Base-by-base conservation (phyloP, 1,139 yeast genomes). In the Debaryomyces fabryi region DNA sequence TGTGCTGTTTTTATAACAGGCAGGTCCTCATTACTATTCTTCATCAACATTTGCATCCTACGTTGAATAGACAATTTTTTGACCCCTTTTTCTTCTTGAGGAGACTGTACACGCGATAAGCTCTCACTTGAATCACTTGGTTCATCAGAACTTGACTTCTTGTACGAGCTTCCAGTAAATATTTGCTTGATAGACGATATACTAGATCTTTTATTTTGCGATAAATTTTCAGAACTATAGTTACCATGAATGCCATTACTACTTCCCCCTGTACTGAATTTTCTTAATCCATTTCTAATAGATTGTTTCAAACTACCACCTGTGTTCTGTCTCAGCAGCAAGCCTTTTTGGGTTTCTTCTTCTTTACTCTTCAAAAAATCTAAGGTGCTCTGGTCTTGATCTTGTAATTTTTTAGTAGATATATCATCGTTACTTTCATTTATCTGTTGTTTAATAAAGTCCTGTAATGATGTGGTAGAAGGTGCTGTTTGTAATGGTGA, bases 11-110 rank as follows among this genome's bases (percentile, higher is more conserved):
- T 82, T 18, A 72, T 62, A 0, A 78, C 69, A 4, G 81, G 76
- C 33, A 15, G 24, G 10, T 79, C 73, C 1, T 79, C 76, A 32
- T 76, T 76, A 18, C 73, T 72, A 47, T 64, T 69, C 52, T 68
- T 76, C 53, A 88, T 69, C 36, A 86, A 72, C 54, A 78, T 76
- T 49, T 85, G 86, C 60, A 87, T 86, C 52, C 95, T 73, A 57
- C 81, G 76, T 63, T 87, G 95, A 47, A 88, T 82, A 0, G 86
- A 79, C 8, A 69, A 56, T 66, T 74, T 69, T 45, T 65, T 58
- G 13, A 63, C 62, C 42, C 55, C 53, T 21, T 50, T 37, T 15
- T 57, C 52, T 8, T 46, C 34, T 40, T 46, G 38, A 8, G 32
- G 25, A 2, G 33, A 18, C 15, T 37, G 40, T 12, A 21, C 32